Base-by-base conservation (phyloP, 768 basidiomycete species). In the Lactifluus volemus region DNA sequence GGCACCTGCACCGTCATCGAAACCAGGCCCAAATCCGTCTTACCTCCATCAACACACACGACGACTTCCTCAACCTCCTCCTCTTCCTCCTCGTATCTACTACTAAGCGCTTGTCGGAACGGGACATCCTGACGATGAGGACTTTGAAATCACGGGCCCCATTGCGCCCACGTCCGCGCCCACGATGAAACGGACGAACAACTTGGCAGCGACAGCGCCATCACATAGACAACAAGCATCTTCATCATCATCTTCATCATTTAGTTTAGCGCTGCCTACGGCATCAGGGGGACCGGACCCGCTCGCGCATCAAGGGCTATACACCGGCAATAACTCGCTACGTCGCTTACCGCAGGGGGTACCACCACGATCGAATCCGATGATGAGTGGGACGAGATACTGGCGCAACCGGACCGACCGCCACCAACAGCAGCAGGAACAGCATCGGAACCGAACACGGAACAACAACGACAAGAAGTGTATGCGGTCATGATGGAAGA, bases 311-410 rank as follows among this genome's bases (percentile, higher is more conserved):
- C 58, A 70, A 64, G 64, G 70, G 44, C 63, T 71, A 42, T 53
- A 68, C 38, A 6, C 32, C 32, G 6, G 11, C 48, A 6, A 39
- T 68, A 53, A 68, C 19, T 59, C 67, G 45, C 65, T 52, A 53
- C 59, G 15, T 5, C 32, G 32, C 32, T 34, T 34, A 34, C 53
- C 1, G 38, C 62, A 0, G 71, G 72, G 14, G 72, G 25, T 25
- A 25, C 25, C 25, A 25, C 25, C 25, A 25, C 71, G 53, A 71
- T 73, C 6, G 74, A 75, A 3, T 61, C 59, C 5, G 77, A 78
- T 19, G 72, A 79, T 4, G 83, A 79, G 17, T 85, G 82, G 83
- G 81, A 84, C 58, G 71, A 74, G 48, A 77, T 61, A 32, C 17
- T 57, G 3, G 42, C 55, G 15, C 54, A 51, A 14, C 49, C 55